Evolutionary conservation across 2,329 filamentous ascomycete genomes (phyloP).

Genomic region (Beauveria sp.): DNA sequence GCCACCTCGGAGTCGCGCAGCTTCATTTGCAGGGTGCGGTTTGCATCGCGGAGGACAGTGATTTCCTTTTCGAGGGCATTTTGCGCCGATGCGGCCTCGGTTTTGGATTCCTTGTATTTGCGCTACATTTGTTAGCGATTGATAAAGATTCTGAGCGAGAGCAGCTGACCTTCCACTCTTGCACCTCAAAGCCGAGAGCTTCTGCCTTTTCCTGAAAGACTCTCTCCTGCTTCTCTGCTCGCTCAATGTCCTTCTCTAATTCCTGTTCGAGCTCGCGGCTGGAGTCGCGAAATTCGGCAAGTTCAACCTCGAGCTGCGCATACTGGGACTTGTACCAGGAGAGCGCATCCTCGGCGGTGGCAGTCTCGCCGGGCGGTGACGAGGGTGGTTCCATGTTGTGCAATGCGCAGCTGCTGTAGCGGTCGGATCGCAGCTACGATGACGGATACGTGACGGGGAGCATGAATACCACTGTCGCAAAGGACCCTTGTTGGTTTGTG

Average conservation of each 20-base stretch:
- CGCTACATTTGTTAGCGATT: constrained; percentile 44
- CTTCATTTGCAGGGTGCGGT: constrained; percentile 71
- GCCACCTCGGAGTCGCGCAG: constrained; percentile 93
- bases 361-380: constrained; percentile 49
- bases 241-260: constrained; percentile 91
- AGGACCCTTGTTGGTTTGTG: neutral
- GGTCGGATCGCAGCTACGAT: constrained; percentile 10
- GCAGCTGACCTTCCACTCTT: constrained; percentile 90
- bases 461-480: neutral
- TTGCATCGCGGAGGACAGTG: constrained; percentile 78
- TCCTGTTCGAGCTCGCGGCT: constrained; percentile 92
- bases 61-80: constrained; percentile 91
- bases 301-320: constrained; percentile 81
- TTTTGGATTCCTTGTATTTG: constrained; percentile 93
- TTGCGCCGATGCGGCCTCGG: constrained; percentile 77
- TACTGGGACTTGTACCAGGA: constrained; percentile 96
- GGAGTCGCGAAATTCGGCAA: constrained; percentile 88
- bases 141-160: neutral
- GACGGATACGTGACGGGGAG: neutral
- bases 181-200: constrained; percentile 75
- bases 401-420: constrained; percentile 11
- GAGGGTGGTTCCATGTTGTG: constrained; percentile 51
- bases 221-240: constrained; percentile 87
- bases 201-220: constrained; percentile 82
- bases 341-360: constrained; percentile 64